These are phyloP conservation scores for Spathaspora sp. DNA, from an alignment of 805 yeast species.

Conservation along the genomic window DNA sequence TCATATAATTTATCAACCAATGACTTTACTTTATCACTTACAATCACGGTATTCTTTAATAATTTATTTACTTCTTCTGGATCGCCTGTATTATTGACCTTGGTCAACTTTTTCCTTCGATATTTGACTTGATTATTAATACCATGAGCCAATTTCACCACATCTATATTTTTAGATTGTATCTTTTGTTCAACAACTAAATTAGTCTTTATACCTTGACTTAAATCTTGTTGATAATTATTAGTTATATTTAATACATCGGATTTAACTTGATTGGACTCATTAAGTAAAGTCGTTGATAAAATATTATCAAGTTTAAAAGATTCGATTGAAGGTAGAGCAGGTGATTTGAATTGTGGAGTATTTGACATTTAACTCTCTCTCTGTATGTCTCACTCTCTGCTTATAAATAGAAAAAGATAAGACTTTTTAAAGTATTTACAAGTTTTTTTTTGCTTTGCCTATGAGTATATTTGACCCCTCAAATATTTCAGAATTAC, in stretches of 20 bases:
- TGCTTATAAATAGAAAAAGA: not conserved
- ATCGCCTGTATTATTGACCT: constrained; percentile 5
- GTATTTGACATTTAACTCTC: not conserved
- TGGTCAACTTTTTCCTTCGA: constrained; percentile 10
- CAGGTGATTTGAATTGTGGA: constrained; percentile 1
- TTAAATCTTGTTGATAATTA: constrained; percentile 35
- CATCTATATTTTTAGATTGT: constrained; percentile 35
- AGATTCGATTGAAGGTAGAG: constrained; percentile 24
- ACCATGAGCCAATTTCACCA: constrained; percentile 25
- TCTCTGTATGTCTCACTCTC: no score
- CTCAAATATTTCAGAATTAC: not conserved
- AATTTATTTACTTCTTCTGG: constrained; percentile 10
- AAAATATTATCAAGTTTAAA: constrained; percentile 31
- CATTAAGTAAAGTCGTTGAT: constrained; percentile 18
- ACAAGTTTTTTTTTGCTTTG: not conserved
- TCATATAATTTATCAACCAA: constrained; percentile 10
- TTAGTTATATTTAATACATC: constrained; percentile 23
- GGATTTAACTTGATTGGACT: constrained; percentile 26
- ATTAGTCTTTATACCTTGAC: constrained; percentile 28
- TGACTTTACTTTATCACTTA: constrained; percentile 12
- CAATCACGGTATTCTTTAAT: constrained; percentile 10
- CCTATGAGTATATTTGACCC: not conserved
- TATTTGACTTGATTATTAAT: constrained; percentile 14
- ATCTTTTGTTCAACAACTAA: constrained; percentile 36
- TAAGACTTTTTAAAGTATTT: not conserved